Conservation (phyloP, 2,329 filamentous ascomycete genomes). For the Cladosporium sp. region DNA sequence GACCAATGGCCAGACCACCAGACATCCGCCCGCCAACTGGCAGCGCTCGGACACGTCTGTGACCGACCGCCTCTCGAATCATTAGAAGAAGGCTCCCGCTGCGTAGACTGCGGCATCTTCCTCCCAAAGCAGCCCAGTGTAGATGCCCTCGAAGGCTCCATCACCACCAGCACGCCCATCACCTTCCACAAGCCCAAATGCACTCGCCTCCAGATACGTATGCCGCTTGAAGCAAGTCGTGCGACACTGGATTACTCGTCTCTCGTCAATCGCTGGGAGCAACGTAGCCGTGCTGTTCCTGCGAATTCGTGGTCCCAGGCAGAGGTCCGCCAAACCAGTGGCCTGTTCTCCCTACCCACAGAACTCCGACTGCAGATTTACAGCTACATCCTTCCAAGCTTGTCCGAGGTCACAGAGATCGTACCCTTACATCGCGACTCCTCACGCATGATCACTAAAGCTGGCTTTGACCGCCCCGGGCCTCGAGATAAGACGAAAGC, state of each 20-base stretch:
- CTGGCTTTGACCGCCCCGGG: slow-evolving; percentile 26
- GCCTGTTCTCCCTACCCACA: slow-evolving; percentile 52
- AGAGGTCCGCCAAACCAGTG: slow-evolving; percentile 21
- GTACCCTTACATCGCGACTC: slow-evolving; percentile 29
- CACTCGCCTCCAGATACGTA: slow-evolving; percentile 27
- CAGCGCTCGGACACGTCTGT: slow-evolving; percentile 35
- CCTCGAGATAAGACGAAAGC: slow-evolving; percentile 43
- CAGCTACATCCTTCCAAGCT: slow-evolving; percentile 37
- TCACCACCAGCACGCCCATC: not conserved
- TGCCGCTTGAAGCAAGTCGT: slow-evolving; percentile 29
- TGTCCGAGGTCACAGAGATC: slow-evolving; percentile 28
- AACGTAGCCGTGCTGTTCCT: slow-evolving; percentile 22
- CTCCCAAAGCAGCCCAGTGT: slow-evolving; percentile 29
- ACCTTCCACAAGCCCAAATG: slow-evolving; percentile 31
- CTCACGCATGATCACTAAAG: slow-evolving; percentile 30
- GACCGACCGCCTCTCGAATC: slow-evolving; percentile 35
- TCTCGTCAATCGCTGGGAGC: slow-evolving; percentile 15
- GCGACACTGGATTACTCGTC: slow-evolving; percentile 7
- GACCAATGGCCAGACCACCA: slow-evolving; percentile 16
- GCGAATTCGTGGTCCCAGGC: slow-evolving; percentile 7
- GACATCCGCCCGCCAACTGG: slow-evolving; percentile 21
- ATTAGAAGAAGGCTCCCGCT: slow-evolving; percentile 35
- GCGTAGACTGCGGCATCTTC: slow-evolving; percentile 32
- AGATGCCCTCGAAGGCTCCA: slow-evolving; percentile 26
- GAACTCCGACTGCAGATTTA: slow-evolving; percentile 55